phyloP scores from a whole-genome alignment of 2,329 filamentous ascomycete genomes.

The Gremmenia infestans region DNA sequence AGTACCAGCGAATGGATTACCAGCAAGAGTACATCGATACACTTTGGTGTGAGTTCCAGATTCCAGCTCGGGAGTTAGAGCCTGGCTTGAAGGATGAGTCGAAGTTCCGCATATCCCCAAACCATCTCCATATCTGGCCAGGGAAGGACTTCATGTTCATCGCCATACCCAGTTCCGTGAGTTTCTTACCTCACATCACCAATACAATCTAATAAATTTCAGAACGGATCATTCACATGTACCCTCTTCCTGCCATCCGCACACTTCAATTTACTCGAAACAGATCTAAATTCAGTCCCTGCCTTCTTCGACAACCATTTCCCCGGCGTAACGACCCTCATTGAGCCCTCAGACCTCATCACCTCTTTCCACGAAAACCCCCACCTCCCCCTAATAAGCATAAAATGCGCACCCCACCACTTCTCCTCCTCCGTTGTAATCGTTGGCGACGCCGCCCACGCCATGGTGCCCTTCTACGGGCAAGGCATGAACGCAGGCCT shows the following conservation, averaged over 20 bases:
- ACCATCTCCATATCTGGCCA: constrained; percentile 97
- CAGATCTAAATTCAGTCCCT: constrained; percentile 53
- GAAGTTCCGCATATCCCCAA: constrained; percentile 76
- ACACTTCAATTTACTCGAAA: constrained; percentile 65
- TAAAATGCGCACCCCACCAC: constrained; percentile 90
- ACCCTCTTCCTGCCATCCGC: constrained; percentile 80
- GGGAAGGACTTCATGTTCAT: constrained; percentile 97
- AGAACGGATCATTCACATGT: constrained; percentile 90
- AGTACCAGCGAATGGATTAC: constrained; percentile 85
- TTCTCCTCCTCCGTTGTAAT: constrained; percentile 73
- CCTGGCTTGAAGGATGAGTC: constrained; percentile 31
- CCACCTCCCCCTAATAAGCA: constrained; percentile 85
- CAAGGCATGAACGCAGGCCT: constrained; percentile 97
- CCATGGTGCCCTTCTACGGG: constrained; percentile 97
- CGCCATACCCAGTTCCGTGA: constrained; percentile 65
- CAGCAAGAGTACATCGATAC: constrained; percentile 94
- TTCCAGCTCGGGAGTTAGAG: constrained; percentile 47
- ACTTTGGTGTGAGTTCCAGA: constrained; percentile 93
- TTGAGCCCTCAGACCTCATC: constrained; percentile 61
- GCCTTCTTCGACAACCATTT: constrained; percentile 79
- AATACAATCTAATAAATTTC: constrained; percentile 28
- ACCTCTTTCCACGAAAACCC: constrained; percentile 76
- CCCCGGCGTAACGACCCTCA: constrained; percentile 74
- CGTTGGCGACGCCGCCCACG: constrained; percentile 89
- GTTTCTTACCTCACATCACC: not conserved